Evolutionary conservation across 2,329 filamentous ascomycete genomes (phyloP).

Genomic region (Aspergillus floridensis): DNA sequence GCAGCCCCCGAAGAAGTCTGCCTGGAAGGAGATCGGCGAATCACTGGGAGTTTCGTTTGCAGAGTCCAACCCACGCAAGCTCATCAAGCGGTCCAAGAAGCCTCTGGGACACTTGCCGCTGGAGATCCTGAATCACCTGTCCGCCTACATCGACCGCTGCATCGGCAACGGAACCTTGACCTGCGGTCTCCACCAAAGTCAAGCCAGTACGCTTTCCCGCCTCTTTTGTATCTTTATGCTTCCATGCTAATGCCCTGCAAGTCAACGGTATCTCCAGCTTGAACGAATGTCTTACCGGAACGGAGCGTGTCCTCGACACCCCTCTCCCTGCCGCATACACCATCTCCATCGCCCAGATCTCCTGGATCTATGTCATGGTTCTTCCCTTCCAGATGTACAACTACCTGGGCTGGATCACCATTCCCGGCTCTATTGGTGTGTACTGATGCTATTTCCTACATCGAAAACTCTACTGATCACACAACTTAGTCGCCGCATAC

Average conservation of each 20-base stretch:
- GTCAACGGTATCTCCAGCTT: constrained; percentile 62
- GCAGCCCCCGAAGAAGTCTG: constrained; percentile 43
- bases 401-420: constrained; percentile 68
- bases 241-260: constrained; percentile 19
- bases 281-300: constrained; percentile 69
- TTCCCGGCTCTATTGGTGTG: constrained; percentile 66
- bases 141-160: constrained; percentile 63
- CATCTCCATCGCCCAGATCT: constrained; percentile 82
- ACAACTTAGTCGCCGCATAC: constrained; percentile 59
- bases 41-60: constrained; percentile 76
- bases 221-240: background rate
- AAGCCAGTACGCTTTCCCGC: constrained; percentile 31
- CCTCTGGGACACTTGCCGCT: constrained; percentile 80
- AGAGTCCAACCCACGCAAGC: constrained; percentile 72
- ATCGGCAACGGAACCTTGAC: constrained; percentile 45
- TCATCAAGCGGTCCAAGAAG: constrained; percentile 68
- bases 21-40: constrained; percentile 66
- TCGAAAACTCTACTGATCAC: background rate
- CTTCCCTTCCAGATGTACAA: constrained; percentile 76
- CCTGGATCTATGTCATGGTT: constrained; percentile 77
- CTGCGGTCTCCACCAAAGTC: constrained; percentile 37
- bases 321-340: constrained; percentile 79
- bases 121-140: constrained; percentile 73
- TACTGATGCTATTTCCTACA: background rate
- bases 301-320: constrained; percentile 76